phyloP scores from a whole-genome alignment of 2,329 filamentous ascomycete species.

The Fusarium sp. region DNA sequence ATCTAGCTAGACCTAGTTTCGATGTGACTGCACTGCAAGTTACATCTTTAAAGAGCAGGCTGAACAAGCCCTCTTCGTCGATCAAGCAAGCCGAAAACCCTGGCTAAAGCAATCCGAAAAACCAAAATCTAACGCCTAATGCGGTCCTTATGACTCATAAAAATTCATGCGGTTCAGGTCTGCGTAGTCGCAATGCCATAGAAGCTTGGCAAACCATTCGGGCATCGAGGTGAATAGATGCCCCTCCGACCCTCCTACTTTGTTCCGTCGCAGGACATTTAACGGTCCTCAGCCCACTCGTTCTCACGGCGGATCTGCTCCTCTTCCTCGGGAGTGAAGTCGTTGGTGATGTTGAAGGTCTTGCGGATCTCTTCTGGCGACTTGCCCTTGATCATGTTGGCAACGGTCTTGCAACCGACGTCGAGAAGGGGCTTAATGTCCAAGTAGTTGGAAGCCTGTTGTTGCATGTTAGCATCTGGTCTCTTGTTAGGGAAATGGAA shows the following conservation, averaged over 20 bases:
- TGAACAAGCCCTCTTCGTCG: conserved; percentile 14
- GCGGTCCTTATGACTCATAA: conserved; percentile 31
- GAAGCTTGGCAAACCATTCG: background rate
- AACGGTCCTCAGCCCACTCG: conserved; percentile 89
- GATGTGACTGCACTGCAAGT: conserved; percentile 17
- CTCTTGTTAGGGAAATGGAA: background rate
- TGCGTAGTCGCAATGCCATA: background rate
- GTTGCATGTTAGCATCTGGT: conserved; percentile 37
- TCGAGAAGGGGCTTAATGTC: conserved; percentile 99
- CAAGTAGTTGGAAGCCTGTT: conserved; percentile 93
- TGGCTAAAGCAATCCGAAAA: conserved; percentile 39
- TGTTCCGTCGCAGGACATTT: conserved; percentile 46
- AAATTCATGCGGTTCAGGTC: conserved; percentile 9
- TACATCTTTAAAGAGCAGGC: conserved; percentile 10
- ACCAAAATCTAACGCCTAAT: conserved; percentile 43
- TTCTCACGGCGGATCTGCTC: conserved; percentile 96
- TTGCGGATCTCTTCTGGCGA: conserved; percentile 99
- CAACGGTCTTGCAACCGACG: conserved; percentile 98
- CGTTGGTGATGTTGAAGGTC: conserved; percentile 99
- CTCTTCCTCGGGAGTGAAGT: conserved; percentile 98
- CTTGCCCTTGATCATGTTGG: conserved; percentile 99
- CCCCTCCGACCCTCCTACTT: conserved; percentile 1
- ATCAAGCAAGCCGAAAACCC: conserved; percentile 31
- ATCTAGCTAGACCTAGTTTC: conserved; percentile 19
- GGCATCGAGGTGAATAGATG: background rate